Percentiles rank a stretch among this genome's conserved stretches.
Conservation (phyloP, 495 filamentous ascomycete genomes). For the Hyaloscypha variabilis region DNA sequence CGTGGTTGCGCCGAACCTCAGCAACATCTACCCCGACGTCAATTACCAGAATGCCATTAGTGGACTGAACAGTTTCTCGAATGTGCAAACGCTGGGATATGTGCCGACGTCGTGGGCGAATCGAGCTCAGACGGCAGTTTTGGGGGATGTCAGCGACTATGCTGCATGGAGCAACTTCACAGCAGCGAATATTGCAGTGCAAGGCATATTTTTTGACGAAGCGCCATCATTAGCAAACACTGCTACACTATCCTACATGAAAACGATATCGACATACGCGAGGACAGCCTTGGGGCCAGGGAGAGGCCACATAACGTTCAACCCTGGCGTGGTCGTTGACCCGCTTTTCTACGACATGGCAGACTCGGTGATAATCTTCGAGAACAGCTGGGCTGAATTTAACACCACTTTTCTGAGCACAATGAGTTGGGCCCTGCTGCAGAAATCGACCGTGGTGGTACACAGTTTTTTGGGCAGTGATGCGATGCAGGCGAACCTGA, state of each 20-base stretch:
- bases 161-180: conserved; percentile 21
- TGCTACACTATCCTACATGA: conserved; percentile 13
- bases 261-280: conserved; percentile 11
- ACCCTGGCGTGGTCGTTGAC: conserved; percentile 34
- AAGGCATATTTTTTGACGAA: conserved; percentile 27
- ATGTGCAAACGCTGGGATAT: conserved; percentile 20
- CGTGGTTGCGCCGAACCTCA: conserved; percentile 18
- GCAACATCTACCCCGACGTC: conserved; percentile 7
- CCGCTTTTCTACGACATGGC: conserved; percentile 26
- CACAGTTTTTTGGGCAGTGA: conserved; percentile 23
- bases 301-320: conserved; percentile 27
- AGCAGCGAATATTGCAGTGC: conserved; percentile 13
- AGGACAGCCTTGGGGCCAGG: conserved; percentile 15
- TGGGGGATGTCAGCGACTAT: conserved; percentile 15
- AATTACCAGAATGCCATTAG: conserved; percentile 16
- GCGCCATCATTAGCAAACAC: neutral
- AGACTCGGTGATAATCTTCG: conserved; percentile 35
- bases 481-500: conserved; percentile 20
- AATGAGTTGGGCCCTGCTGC: conserved; percentile 12
- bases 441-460: conserved; percentile 29
- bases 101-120: conserved; percentile 16
- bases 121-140: conserved; percentile 5
- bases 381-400: conserved; percentile 31
- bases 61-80: conserved; percentile 11
- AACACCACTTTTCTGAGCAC: conserved; percentile 15